Base-by-base conservation (phyloP, 208 protist species). In the Trypanosoma platydactyli region DNA sequence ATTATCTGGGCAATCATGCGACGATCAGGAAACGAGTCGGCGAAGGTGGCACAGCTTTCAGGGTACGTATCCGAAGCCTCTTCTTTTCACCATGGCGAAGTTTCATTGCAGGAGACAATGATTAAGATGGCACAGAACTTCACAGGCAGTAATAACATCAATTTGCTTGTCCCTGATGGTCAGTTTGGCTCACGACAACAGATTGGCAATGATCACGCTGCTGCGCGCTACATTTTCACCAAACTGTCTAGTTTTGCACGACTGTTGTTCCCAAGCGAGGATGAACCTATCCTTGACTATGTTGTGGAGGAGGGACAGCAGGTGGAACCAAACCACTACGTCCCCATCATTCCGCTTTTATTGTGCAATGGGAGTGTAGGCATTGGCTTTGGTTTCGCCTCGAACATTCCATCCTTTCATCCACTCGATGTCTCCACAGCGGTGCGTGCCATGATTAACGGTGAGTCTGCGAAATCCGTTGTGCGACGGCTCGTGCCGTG, bases 81-180 rank as follows among this genome's bases (percentile, higher is more conserved):
- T 15, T 79, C 98, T 16, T 99, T 99, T 79, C 99, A 99, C 82
- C 99, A 99, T 80, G 99, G 99, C 51, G 99, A 99, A 80, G 59
- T 61, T 40, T 97, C 90, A n/a, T 86, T 99, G 41, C 84, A 94
- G 45, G 79, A 90, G 41, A 99, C 99, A 18, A 99, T 99, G 45
- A 85, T 99, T 44, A 97, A 95, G 65, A 98, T 99, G 97, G 99
- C 99, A 9, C 99, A 99, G 82, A 96, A 98, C 71, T 99, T 96
- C 84, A 97, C 98, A 18, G 98, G 99, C 42, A 80, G 83, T 55
- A 99, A 99, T 89, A 99, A 99, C 84, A 95, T 99, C 76, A 98
- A 99, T 75, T 78, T 99, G 18, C 92, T 99, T 15, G 65, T 97
- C 33, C 98, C 98, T 49, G 81, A 88, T 51, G 99, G 99, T 58